Evolutionary conservation across 192 early-diverging fungal species (phyloP).

Genomic region (Coemansia sp.): DNA sequence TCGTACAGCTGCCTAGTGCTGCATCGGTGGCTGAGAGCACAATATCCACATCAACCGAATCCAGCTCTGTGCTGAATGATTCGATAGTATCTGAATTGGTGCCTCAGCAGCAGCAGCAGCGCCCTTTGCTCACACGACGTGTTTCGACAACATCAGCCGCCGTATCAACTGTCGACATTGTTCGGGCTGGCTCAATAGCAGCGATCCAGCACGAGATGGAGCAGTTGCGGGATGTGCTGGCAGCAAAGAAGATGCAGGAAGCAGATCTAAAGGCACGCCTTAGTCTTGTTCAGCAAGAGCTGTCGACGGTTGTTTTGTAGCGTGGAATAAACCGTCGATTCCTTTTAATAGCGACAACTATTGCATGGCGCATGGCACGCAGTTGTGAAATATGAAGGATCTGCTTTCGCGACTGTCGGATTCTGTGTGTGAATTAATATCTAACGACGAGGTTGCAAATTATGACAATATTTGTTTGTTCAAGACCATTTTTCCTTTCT

Average conservation of each 20-base stretch:
- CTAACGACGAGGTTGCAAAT: neutral
- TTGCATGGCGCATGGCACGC: too few relatives aligned
- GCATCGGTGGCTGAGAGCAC: slow-evolving; percentile 7
- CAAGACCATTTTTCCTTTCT: too few relatives aligned
- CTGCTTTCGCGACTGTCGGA: neutral
- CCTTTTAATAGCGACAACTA: too few relatives aligned
- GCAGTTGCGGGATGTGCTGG: slow-evolving; percentile 33
- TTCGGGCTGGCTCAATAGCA: slow-evolving; percentile 30
- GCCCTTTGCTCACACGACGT: neutral
- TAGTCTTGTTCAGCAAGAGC: slow-evolving; percentile 38
- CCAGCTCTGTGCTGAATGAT: neutral
- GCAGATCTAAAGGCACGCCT: slow-evolving; percentile 20
- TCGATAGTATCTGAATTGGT: neutral
- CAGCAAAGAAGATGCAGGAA: slow-evolving; percentile 22
- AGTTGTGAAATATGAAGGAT: neutral
- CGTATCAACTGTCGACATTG: slow-evolving; percentile 24
- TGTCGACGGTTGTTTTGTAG: slow-evolving; percentile 25
- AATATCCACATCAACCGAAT: slow-evolving; percentile 1
- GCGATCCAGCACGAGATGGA: slow-evolving; percentile 39
- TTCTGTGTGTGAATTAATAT: neutral
- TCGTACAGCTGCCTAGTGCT: slow-evolving; percentile 36
- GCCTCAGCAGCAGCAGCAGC: slow-evolving; percentile 1
- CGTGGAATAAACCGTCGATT: neutral
- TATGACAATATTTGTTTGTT: neutral
- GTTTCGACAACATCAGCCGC: slow-evolving; percentile 10